phyloP scores from a whole-genome alignment of 108 stramenopile genomes.

The Aurantiochytrium sp. region DNA sequence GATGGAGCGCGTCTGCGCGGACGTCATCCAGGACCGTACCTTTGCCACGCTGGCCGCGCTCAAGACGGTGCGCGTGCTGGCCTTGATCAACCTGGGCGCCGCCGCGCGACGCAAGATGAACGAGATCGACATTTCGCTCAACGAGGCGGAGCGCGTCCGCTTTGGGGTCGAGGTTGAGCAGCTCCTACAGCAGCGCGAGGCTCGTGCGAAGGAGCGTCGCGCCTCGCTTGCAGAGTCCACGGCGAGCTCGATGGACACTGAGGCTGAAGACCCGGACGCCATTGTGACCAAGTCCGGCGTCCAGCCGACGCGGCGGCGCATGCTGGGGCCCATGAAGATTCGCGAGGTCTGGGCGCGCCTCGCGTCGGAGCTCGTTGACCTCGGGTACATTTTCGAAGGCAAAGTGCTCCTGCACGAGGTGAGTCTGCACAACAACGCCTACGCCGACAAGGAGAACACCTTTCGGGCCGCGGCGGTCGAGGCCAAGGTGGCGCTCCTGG shows the following conservation, averaged over 20 bases:
- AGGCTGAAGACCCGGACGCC: not conserved
- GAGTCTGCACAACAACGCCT: not conserved
- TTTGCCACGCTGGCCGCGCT: not conserved
- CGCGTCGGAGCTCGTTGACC: not conserved
- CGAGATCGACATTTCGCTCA: not conserved
- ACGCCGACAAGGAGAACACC: not conserved
- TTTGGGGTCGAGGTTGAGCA: conserved; percentile 1
- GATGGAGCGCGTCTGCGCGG: not conserved
- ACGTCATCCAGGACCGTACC: not conserved
- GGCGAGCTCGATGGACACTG: no score
- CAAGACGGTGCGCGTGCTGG: not conserved
- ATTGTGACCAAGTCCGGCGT: not conserved
- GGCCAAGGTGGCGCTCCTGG: not conserved
- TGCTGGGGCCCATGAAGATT: not conserved
- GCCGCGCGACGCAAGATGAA: not conserved
- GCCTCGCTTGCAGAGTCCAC: no score
- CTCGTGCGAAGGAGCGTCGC: no score
- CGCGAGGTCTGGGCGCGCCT: conserved; percentile 6
- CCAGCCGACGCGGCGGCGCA: not conserved
- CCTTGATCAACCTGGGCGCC: not conserved
- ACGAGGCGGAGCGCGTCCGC: not conserved
- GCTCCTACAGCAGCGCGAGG: not conserved
- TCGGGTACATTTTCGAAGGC: not conserved
- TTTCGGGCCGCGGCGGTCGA: not conserved
- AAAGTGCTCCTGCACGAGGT: not conserved